Conservation (phyloP, 2,329 filamentous ascomycete species). For the Exophiala aquamarina region DNA sequence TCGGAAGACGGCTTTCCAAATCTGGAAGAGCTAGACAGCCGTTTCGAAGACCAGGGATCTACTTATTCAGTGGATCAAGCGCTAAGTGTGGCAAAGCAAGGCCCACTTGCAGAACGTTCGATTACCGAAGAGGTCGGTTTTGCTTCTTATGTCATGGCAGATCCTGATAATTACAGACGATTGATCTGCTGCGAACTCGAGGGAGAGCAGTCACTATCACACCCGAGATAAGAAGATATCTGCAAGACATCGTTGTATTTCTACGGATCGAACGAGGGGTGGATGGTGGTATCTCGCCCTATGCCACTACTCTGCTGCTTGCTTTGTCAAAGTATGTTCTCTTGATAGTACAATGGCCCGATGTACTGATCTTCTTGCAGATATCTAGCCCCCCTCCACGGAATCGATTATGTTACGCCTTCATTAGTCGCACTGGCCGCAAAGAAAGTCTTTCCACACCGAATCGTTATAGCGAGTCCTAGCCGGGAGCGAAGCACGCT, state of each 20-base stretch:
- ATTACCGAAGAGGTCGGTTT: conserved; percentile 29
- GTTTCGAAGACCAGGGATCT: conserved; percentile 12
- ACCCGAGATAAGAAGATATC: conserved; percentile 77
- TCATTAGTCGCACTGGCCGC: conserved; percentile 79
- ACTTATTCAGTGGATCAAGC: conserved; percentile 14
- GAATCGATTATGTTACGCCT: conserved; percentile 77
- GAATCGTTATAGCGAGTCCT: conserved; percentile 68
- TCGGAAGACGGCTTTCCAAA: conserved; percentile 71
- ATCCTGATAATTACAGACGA: conserved; percentile 27
- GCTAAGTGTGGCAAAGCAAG: conserved; percentile 6
- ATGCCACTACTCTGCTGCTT: conserved; percentile 75
- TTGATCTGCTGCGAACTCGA: conserved; percentile 61
- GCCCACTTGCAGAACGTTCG: conserved; percentile 15
- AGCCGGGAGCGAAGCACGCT: conserved; percentile 83
- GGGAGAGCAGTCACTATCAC: conserved; percentile 63
- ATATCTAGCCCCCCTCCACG: conserved; percentile 78
- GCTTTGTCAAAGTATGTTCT: conserved; percentile 59
- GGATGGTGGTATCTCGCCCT: conserved; percentile 71
- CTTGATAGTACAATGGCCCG: background rate
- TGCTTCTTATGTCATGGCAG: background rate
- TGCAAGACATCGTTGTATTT: conserved; percentile 84
- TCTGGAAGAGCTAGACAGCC: conserved; percentile 59
- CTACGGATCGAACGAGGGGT: conserved; percentile 86
- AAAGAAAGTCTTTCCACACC: conserved; percentile 84
- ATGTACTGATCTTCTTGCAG: conserved; percentile 29